phyloP scores from a whole-genome alignment of 2,329 filamentous ascomycete species.

The Pseudogymnoascus sp. region DNA sequence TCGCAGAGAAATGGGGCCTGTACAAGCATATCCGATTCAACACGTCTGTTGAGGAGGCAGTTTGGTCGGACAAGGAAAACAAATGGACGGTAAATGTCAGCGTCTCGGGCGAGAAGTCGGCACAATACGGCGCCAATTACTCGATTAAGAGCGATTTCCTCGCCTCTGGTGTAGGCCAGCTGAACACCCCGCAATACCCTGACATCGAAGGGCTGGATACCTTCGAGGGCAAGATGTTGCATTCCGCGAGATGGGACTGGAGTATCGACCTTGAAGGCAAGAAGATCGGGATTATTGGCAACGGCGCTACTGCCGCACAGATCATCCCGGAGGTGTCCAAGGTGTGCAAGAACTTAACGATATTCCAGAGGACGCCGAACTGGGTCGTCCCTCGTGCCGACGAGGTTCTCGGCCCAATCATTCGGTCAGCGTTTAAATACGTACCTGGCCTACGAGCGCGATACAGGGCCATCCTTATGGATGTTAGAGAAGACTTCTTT shows the following conservation, averaged over 20 bases:
- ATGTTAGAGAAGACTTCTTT: conserved; percentile 44
- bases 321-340: conserved; percentile 52
- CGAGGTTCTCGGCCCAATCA: conserved; percentile 34
- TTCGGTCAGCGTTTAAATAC: conserved; percentile 30
- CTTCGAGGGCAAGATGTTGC: conserved; percentile 43
- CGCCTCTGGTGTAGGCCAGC: conserved; percentile 51
- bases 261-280: conserved; percentile 48
- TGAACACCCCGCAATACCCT: conserved; percentile 51
- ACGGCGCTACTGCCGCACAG: conserved; percentile 52
- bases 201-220: conserved; percentile 38
- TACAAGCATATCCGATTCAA: conserved; percentile 54
- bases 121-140: conserved; percentile 46
- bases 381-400: conserved; percentile 52
- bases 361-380: conserved; percentile 54
- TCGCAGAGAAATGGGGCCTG: conserved; percentile 48
- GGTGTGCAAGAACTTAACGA: conserved; percentile 40
- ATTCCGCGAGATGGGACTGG: conserved; percentile 56
- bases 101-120: conserved; percentile 46
- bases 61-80: conserved; percentile 46
- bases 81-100: conserved; percentile 46
- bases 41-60: conserved; percentile 43
- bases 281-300: conserved; percentile 53
- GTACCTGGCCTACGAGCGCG: conserved; percentile 44
- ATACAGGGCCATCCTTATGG: conserved; percentile 47
- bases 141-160: conserved; percentile 49